These are phyloP conservation scores for Colletotrichum plurivorum DNA, from an alignment of 2,329 filamentous ascomycete genomes.

Conservation along the genomic window DNA sequence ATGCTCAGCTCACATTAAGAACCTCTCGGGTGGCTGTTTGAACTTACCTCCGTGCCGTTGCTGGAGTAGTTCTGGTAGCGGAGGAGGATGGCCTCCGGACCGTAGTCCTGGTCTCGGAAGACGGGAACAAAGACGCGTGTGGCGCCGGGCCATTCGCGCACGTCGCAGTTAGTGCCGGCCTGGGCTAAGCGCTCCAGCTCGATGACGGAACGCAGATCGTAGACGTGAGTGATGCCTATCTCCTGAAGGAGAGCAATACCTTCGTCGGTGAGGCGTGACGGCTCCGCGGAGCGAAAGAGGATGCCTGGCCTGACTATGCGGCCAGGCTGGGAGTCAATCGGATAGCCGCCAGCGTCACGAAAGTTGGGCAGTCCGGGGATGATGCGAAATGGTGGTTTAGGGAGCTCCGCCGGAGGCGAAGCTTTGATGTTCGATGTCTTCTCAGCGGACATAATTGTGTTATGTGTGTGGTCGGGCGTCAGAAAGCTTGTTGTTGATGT, in stretches of 20 bases:
- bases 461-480: neutral
- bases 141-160: slow-evolving; percentile 53
- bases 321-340: slow-evolving; percentile 51
- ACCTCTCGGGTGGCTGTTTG: neutral
- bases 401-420: slow-evolving; percentile 1
- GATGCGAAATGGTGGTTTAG: slow-evolving; percentile 61
- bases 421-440: neutral
- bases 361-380: slow-evolving; percentile 77
- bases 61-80: slow-evolving; percentile 73
- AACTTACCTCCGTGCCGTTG: slow-evolving; percentile 56
- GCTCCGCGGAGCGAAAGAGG: slow-evolving; percentile 79
- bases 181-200: slow-evolving; percentile 66
- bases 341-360: slow-evolving; percentile 75
- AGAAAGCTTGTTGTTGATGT: no score
- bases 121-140: slow-evolving; percentile 74
- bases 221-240: slow-evolving; percentile 75
- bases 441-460: slow-evolving; percentile 5
- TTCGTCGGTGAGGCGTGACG: slow-evolving; percentile 67
- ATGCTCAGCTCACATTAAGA: neutral
- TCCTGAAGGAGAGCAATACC: slow-evolving; percentile 66
- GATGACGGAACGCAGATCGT: slow-evolving; percentile 75
- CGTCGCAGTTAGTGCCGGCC: slow-evolving; percentile 43
- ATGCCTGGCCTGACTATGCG: slow-evolving; percentile 65
- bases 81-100: slow-evolving; percentile 73
- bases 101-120: slow-evolving; percentile 73